Evolutionary conservation across 2,329 filamentous ascomycete species (phyloP), one percentile per base, ranked within the genome.

Genomic region (Microsporum audouinii): DNA sequence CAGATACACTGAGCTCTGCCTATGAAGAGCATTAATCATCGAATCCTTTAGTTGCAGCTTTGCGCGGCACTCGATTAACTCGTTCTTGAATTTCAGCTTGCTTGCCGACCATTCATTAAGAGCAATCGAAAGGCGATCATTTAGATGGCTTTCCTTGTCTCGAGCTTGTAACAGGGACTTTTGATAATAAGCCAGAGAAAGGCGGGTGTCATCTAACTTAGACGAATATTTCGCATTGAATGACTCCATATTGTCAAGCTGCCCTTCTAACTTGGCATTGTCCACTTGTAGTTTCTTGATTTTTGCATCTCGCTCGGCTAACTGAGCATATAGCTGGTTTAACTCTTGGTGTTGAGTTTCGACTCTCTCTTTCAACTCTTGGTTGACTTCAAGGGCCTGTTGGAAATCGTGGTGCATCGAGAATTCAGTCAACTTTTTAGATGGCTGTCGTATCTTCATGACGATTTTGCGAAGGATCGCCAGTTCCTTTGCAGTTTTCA

Each of bases 401-500:
- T 59, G 27, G 27, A 59, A 49, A 23, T 59, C 57, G 17, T 59
- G 57, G 23, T 43, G 31, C 31, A 45, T 39, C 14, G 39, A 59
- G 14, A 59, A 59, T 23, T 59, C 57, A 27, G 31, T 49, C 2
- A 47, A 14, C 3, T 59, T 49, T 39, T 39, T 43, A 33, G 36
- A 41, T 5, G 57, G 39, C 41, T 45, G 39, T 43, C 41, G 23
- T 5, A 49, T 49, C 36, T 34, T 59, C 57, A 49, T 10, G 31
- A 59, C 57, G 14, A 59, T 33, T 31, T 38, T 45, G 23, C 58
- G 58, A 31, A 60, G 43, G n/a, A 56, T 27, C 6, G 58, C 47
- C 8, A 60, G 17, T 23, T 60, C 58, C 33, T 55, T 41, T 27
- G 58, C 36, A 31, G 49, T 56, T 23, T 60, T 45, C 36, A 56